Evolutionary conservation across 164 flowering plant species (phyloP), one percentile per base, ranked within the genome.

Genomic region (Litsea cubeba): DNA sequence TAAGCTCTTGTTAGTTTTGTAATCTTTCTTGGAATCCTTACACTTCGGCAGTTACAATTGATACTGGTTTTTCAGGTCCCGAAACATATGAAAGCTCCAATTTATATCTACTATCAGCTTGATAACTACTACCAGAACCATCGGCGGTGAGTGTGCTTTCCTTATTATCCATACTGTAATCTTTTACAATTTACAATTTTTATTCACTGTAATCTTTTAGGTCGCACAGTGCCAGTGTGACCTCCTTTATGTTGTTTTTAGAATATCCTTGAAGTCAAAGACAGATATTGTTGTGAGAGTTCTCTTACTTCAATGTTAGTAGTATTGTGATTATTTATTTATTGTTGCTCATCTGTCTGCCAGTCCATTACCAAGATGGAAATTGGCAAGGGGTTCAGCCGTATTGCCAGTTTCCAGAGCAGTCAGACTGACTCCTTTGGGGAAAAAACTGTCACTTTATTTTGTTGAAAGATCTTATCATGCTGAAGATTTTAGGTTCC

Each of bases 111-210:
- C 77, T 92, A 92, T 80, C 88, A 92, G 77, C 92, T 90, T 50
- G 95, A 92, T 79, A 89, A 87, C 80, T 92, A 82, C 79, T 92
- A 92, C 80, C 94, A 92, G 75, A 92, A 90, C 79, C 97, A 92
- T 72, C 83, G 97, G 50, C 80, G 93, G 97, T 90, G 71, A 81
- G 87, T 30, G 22, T 75, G 73, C 65, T 69, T 70, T 64, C 57
- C 40, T 65, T 50, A 40, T 30, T 18, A 14, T 71, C 32, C 68
- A 14, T 60, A 15, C 57, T 67, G 22, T n/a, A n/a, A n/a, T n/a
- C n/a, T n/a, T n/a, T 25, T 28, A 50, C 15, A 40, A 5, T 40
- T 40, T 40, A 40, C 46, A 40, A 8, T 40, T 40, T 40, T 40
- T 40, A 40, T 40, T 40, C 46, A 40, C 10, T 8, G 46, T 40